Evolutionary conservation across 2,329 filamentous ascomycete genomes (phyloP).

Genomic region (Onygenales sp.): DNA sequence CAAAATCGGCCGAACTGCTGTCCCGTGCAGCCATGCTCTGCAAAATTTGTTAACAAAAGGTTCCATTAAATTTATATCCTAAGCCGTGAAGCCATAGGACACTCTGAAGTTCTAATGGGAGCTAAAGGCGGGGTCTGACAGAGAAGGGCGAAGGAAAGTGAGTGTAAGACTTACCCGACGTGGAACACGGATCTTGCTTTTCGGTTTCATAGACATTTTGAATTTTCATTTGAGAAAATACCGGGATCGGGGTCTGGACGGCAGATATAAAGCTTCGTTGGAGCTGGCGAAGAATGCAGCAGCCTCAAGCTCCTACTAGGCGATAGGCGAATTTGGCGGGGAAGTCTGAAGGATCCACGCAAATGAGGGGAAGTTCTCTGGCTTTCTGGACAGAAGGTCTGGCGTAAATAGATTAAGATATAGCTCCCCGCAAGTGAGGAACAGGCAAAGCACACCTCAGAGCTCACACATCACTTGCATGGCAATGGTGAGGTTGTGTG

Average conservation of each 20-base stretch:
- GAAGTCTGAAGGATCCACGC: neutral
- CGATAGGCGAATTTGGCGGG: neutral
- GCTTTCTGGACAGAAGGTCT: too few species aligned
- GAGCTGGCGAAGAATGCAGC: neutral
- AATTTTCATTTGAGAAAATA: neutral
- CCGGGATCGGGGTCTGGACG: neutral
- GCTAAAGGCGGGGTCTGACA: neutral
- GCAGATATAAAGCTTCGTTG: neutral
- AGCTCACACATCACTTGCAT: neutral
- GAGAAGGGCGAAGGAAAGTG: slow-evolving; percentile 4
- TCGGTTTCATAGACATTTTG: slow-evolving; percentile 39
- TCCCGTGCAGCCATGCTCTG: slow-evolving; percentile 46
- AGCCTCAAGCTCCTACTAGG: neutral
- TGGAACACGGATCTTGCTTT: slow-evolving; percentile 57
- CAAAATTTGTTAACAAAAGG: slow-evolving; percentile 2
- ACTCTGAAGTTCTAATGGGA: neutral
- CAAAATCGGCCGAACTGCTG: slow-evolving; percentile 62
- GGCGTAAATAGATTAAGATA: too few species aligned
- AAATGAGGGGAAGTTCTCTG: neutral
- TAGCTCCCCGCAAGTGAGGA: too few species aligned
- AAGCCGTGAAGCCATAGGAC: neutral
- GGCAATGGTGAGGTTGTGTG: neutral
- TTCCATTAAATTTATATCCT: neutral
- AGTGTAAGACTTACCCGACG: slow-evolving; percentile 47
- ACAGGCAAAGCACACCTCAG: too few species aligned